Conservation (phyloP, 2,329 filamentous ascomycete genomes). For the Aspergillus pseudotamarii region DNA sequence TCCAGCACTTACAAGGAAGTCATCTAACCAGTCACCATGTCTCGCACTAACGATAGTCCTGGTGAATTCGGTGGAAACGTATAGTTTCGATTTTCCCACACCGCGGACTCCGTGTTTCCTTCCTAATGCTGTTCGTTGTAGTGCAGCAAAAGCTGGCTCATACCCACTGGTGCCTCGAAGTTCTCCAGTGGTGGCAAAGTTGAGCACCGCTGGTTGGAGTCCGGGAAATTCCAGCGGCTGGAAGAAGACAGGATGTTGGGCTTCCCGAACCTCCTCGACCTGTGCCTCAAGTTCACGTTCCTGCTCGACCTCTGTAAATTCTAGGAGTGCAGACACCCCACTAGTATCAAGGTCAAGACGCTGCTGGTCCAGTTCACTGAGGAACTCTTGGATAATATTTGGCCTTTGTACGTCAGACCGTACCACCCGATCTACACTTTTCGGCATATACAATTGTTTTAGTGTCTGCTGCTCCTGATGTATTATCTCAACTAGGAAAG, state of each 20-base stretch:
- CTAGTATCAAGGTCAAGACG: slow-evolving; percentile 31
- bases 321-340: slow-evolving; percentile 52
- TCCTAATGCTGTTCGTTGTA: slow-evolving; percentile 15
- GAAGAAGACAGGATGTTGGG: slow-evolving; percentile 51
- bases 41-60: slow-evolving; percentile 12
- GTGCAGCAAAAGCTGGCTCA: slow-evolving; percentile 4
- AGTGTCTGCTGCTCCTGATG: slow-evolving; percentile 61
- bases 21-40: slow-evolving; percentile 5
- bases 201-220: slow-evolving; percentile 50
- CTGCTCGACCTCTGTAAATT: slow-evolving; percentile 61
- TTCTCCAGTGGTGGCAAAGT: slow-evolving; percentile 10
- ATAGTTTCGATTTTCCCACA: not conserved
- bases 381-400: not conserved
- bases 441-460: slow-evolving; percentile 59
- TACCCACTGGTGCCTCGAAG: not conserved
- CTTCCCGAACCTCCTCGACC: slow-evolving; percentile 59
- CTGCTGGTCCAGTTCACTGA: slow-evolving; percentile 25
- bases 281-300: slow-evolving; percentile 64
- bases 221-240: slow-evolving; percentile 46
- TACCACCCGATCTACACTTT: not conserved
- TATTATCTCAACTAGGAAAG: slow-evolving; percentile 50
- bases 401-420: not conserved
- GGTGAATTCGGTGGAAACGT: slow-evolving; percentile 15
- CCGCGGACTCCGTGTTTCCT: slow-evolving; percentile 10
- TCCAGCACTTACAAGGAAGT: slow-evolving; percentile 13